phyloP scores from a whole-genome alignment of 139 green algal species.

The Chlorella sp. region DNA sequence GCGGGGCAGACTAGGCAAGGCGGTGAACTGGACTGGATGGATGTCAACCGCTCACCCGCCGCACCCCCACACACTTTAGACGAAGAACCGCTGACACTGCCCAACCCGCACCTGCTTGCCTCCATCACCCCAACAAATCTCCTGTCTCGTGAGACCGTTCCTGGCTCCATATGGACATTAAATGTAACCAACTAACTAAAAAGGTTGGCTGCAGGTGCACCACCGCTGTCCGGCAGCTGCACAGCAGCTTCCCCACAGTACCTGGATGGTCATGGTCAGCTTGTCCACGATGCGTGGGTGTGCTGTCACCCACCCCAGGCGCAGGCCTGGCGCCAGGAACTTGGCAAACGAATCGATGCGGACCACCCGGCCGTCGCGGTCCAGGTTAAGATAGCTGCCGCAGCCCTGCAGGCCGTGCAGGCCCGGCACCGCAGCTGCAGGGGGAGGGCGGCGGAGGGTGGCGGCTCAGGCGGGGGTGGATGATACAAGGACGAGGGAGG shows the following conservation, averaged over 20 bases:
- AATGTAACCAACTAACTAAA: no score
- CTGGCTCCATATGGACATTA: no score
- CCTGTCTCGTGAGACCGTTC: no score
- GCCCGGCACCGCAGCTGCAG: slow-evolving; percentile 20
- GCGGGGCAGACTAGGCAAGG: not conserved
- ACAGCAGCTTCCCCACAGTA: not conserved
- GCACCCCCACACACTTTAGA: no score
- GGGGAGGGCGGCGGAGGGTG: not conserved
- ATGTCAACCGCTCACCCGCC: no score
- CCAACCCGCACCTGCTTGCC: no score
- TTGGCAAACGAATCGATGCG: slow-evolving; percentile 86
- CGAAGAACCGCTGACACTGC: no score
- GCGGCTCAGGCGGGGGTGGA: not conserved
- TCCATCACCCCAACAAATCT: no score
- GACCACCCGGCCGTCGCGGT: slow-evolving; percentile 75
- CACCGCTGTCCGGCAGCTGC: not conserved
- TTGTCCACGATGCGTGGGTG: slow-evolving; percentile 53
- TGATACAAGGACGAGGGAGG: not conserved
- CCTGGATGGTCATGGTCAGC: slow-evolving; percentile 48
- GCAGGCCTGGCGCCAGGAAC: slow-evolving; percentile 64
- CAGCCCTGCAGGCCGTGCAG: slow-evolving; percentile 15
- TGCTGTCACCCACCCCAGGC: slow-evolving; percentile 79
- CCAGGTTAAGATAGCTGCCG: slow-evolving; percentile 68
- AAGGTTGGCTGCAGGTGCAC: no score
- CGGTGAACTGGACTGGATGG: no score